These are phyloP conservation scores for Neurospora sp. DNA, from an alignment of 2,329 filamentous ascomycete species.

Conservation along the genomic window DNA sequence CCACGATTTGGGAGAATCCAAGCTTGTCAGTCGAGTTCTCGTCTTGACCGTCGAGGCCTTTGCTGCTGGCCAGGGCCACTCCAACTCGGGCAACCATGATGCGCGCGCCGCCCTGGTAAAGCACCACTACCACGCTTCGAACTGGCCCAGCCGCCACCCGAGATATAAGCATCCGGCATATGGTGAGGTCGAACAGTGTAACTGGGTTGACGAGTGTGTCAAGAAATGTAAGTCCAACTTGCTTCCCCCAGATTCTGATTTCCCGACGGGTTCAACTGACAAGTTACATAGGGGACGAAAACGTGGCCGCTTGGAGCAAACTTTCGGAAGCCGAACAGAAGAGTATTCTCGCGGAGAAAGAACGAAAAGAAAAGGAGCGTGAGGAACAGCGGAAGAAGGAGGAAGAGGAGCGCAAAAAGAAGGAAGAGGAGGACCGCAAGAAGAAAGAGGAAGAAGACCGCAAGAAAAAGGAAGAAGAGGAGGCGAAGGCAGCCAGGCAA, in stretches of 20 bases:
- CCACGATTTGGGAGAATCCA: conserved; percentile 57
- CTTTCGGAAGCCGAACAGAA: conserved; percentile 51
- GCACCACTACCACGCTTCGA: conserved; percentile 66
- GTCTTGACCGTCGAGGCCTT: conserved; percentile 64
- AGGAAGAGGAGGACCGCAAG: conserved; percentile 16
- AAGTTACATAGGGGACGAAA: conserved; percentile 38
- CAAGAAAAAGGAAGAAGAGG: conserved; percentile 15
- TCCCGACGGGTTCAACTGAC: background rate
- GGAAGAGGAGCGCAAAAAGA: conserved; percentile 28
- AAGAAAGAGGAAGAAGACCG: conserved; percentile 11
- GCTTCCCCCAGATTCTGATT: background rate
- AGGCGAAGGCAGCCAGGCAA: conserved; percentile 6
- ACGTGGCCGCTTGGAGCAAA: conserved; percentile 50
- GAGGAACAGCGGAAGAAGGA: conserved; percentile 17
- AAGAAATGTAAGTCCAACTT: conserved; percentile 33
- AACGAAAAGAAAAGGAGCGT: conserved; percentile 22
- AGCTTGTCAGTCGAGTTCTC: conserved; percentile 52
- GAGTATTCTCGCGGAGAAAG: conserved; percentile 30
- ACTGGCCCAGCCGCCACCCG: conserved; percentile 59
- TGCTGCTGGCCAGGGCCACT: conserved; percentile 64
- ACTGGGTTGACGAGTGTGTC: conserved; percentile 58
- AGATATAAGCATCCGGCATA: conserved; percentile 59
- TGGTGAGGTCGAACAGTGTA: conserved; percentile 61
- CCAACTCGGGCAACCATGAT: conserved; percentile 61
- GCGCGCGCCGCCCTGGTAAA: conserved; percentile 57